A percentile compares a stretch with the other conserved stretches of the same genome.
These are phyloP conservation scores for Spergularia azorica DNA, from an alignment of 179 eudicot species.

Conservation along the genomic window DNA sequence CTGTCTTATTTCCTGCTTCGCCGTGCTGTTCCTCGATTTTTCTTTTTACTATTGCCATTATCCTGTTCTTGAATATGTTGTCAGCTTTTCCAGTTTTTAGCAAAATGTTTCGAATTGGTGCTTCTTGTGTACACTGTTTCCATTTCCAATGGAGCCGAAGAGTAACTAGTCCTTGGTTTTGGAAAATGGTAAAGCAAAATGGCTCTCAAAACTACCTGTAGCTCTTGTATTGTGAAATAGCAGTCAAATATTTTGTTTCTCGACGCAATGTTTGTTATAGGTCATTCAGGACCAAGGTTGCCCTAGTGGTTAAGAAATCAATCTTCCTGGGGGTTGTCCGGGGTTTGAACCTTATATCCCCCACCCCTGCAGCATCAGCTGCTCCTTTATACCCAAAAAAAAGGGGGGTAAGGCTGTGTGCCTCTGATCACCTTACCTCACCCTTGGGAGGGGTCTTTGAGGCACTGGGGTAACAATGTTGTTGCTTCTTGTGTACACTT, in stretches of 20 bases:
- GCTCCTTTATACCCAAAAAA: no score
- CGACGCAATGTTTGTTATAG: not conserved
- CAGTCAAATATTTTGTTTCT: no score
- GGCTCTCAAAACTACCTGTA: not conserved
- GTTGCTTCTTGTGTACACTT: no score
- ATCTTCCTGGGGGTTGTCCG: no score
- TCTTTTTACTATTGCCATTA: not conserved
- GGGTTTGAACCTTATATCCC: no score
- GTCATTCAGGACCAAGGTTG: not conserved
- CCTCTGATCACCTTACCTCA: not conserved
- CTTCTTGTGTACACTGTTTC: not conserved
- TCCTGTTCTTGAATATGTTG: not conserved
- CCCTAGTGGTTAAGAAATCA: no score
- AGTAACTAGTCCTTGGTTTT: not conserved
- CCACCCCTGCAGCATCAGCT: no score
- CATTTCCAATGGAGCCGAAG: not conserved
- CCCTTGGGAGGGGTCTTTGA: no score
- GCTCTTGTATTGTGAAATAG: no score
- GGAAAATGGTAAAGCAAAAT: not conserved
- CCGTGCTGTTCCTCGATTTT: not conserved
- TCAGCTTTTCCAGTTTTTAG: not conserved
- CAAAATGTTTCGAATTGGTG: no score
- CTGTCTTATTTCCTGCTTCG: constrained; percentile 15
- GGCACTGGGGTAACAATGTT: no score
- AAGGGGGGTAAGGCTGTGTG: no score